Conservation (phyloP, 2,329 filamentous ascomycete species). For the Cryphonectria radicalis region DNA sequence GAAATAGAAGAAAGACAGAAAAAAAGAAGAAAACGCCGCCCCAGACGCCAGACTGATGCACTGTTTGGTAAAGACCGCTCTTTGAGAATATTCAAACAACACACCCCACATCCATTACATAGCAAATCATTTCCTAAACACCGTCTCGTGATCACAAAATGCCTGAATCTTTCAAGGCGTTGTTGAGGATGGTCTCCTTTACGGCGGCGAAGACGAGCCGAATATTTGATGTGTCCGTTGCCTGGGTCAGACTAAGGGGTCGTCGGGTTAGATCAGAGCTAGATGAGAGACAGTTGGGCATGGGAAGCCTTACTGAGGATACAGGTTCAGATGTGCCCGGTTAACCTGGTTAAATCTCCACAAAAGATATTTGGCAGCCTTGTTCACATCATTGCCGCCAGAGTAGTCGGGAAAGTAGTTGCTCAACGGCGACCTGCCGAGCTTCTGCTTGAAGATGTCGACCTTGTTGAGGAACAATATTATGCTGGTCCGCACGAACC, state of each 20-base stretch:
- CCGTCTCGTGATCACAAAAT: constrained; percentile 68
- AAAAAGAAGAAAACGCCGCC: constrained; percentile 14
- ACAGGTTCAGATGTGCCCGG: constrained; percentile 90
- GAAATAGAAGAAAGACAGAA: not conserved
- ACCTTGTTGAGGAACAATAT: constrained; percentile 99
- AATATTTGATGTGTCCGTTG: constrained; percentile 98
- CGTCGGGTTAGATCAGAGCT: constrained; percentile 32
- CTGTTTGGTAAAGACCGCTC: constrained; percentile 29
- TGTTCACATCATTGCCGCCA: constrained; percentile 95
- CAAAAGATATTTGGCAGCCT: constrained; percentile 94
- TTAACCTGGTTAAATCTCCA: constrained; percentile 99
- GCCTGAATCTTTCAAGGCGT: constrained; percentile 95
- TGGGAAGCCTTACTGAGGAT: constrained; percentile 79
- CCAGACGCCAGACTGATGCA: constrained; percentile 30
- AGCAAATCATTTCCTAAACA: constrained; percentile 1
- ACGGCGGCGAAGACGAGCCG: constrained; percentile 96
- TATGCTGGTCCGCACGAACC: constrained; percentile 99
- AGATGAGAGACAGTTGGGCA: not conserved
- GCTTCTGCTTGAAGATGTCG: constrained; percentile 95
- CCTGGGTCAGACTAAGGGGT: constrained; percentile 82
- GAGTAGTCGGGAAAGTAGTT: constrained; percentile 99
- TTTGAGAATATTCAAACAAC: constrained; percentile 23
- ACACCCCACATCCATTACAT: constrained; percentile 12
- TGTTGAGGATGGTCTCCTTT: constrained; percentile 98
- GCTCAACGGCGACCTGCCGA: constrained; percentile 83